A percentile compares a stretch with the other conserved stretches of the same genome.
Conservation (phyloP, 2,329 filamentous ascomycete genomes). For the Aquanectria penicillioides region DNA sequence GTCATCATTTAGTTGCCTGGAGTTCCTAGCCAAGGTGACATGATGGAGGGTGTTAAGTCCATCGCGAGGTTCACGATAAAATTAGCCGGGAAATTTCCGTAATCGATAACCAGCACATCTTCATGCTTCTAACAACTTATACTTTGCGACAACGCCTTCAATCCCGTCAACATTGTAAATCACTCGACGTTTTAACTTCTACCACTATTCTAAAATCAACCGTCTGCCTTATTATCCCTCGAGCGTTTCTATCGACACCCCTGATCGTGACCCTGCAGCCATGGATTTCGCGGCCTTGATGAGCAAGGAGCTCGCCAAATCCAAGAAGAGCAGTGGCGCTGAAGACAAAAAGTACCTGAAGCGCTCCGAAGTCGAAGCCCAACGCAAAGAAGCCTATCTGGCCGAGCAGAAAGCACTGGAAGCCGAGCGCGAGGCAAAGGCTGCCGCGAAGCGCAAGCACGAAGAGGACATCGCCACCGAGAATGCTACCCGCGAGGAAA, state of each 20-base stretch:
- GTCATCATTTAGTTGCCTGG: constrained; percentile 5
- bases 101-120: constrained; percentile 31
- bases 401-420: constrained; percentile 83
- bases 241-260: not conserved
- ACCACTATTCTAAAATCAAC: not conserved
- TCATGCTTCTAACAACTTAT: constrained; percentile 4
- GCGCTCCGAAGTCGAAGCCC: constrained; percentile 85
- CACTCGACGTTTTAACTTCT: not conserved
- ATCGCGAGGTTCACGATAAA: not conserved
- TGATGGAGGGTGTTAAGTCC: constrained; percentile 4
- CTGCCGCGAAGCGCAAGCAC: constrained; percentile 83
- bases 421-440: constrained; percentile 73
- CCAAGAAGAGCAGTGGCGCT: constrained; percentile 63
- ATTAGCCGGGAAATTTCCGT: constrained; percentile 40
- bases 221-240: too few species aligned
- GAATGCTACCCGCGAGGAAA: constrained; percentile 78
- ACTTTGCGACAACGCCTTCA: constrained; percentile 25
- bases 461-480: constrained; percentile 86
- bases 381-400: constrained; percentile 81
- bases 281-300: constrained; percentile 98
- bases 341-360: constrained; percentile 80
- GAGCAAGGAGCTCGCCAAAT: constrained; percentile 90
- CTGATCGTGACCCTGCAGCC: constrained; percentile 35
- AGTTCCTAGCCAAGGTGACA: constrained; percentile 1
- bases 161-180: not conserved